These are phyloP conservation scores for Neocatenulostroma microsporum DNA, from an alignment of 2,329 filamentous ascomycete genomes.

Conservation along the genomic window DNA sequence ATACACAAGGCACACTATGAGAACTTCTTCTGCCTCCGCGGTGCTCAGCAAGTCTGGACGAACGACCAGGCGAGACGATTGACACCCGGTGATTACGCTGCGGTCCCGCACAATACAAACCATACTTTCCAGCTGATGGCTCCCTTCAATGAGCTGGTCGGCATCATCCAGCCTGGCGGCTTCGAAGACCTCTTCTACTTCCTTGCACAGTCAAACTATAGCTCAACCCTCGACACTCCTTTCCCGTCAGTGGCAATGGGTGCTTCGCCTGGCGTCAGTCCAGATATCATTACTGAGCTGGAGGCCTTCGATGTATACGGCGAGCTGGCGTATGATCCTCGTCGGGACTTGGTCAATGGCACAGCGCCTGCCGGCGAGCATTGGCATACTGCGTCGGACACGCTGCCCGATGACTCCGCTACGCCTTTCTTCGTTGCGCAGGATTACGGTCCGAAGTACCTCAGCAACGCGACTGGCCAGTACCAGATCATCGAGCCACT, in stretches of 20 bases:
- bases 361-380: conserved; percentile 25
- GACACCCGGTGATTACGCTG: conserved; percentile 1
- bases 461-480: background rate
- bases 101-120: background rate
- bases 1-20: conserved; percentile 1
- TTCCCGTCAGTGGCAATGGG: no score
- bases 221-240: no score
- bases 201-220: no score
- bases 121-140: conserved; percentile 1
- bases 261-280: background rate
- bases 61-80: conserved; percentile 1
- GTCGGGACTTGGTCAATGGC: conserved; percentile 37
- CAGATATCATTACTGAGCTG: background rate
- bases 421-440: conserved; percentile 15
- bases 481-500: conserved; percentile 2
- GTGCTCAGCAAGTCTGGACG: background rate
- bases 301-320: conserved; percentile 39
- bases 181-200: conserved; percentile 4
- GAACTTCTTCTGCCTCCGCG: conserved; percentile 3
- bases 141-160: background rate
- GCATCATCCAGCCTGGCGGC: conserved; percentile 1
- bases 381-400: conserved; percentile 5
- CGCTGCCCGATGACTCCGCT: conserved; percentile 1
- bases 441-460: conserved; percentile 3
- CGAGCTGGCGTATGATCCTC: conserved; percentile 34